Evolutionary conservation across 305 asterid species (phyloP), one percentile per base, ranked within the genome.

Genomic region (Fraxinus platypoda): DNA sequence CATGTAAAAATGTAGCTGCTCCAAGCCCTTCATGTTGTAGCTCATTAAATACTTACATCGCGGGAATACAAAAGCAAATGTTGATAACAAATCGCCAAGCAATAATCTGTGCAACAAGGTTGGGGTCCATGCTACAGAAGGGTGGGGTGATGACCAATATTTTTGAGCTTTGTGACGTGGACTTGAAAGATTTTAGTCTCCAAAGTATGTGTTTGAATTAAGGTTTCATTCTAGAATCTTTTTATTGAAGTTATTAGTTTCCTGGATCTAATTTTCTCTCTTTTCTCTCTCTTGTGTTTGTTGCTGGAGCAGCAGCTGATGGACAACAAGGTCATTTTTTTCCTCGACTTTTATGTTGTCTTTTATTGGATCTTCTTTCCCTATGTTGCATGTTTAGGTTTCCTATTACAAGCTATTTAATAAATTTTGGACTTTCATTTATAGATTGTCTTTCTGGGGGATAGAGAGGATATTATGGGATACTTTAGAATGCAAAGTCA

Each of bases 131-230:
- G 95, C 90, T 97, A 84, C 90, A 87, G 38, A 97, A 91, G 88
- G 97, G 93, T 76, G 99, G 98, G 77, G 97, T 94, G 72, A 88
- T 93, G 95, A 78, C 93, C 66, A 92, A 97, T 78, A 88, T 94
- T 77, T 97, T 89, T 73, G 95, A 93, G 91, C 97, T 97, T 85
- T 97, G 99, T 84, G 98, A 97, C 86, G 94, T 97, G 82, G 98
- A 97, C 89, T 81, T 97, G 83, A 94, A 94, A 85, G 99, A 97
- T 91, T 97, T 97, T 87, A 97, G 99, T 85, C 92, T 97, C 73
- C 98, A 97, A 90, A 97, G 97, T 94, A 82, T 81, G 85, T 78
- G 78, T 87, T 68, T 52, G 57, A 76, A 77, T 79, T 57, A 3
- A 52, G 75, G 25, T 76, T 78, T 75, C 41, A 66, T 70, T 75